Base-by-base conservation (phyloP, 352 stramenopile species). In the Phytopythium mirpurense region DNA sequence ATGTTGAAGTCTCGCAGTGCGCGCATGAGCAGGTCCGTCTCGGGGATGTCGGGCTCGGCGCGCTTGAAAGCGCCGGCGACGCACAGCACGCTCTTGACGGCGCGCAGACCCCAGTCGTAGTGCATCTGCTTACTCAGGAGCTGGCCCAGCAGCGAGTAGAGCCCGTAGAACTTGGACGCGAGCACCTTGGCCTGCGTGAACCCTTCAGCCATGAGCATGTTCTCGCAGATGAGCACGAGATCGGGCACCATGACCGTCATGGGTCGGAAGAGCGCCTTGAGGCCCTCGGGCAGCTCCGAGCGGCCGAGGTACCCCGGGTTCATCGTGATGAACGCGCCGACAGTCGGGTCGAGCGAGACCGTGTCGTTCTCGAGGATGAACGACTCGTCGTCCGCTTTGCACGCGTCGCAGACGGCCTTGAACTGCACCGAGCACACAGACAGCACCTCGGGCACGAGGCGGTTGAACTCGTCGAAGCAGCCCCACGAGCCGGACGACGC, bases 211-310 rank as follows among this genome's bases (percentile, higher is more conserved):
- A 98, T 98, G 35, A 98, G 72, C 90, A 98, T 98, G 67, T 98
- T 98, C 67, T 98, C 95, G 65, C 91, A 98, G 60, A 98, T 98
- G 19, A 98, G 66, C 51, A 98, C 90, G 1, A 98, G 67, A 66
- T 98, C 93, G 12, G 95, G 95, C 31, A 98, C 93, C 91, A 98
- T 98, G 41, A 98, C 90, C 15, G 94, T 98, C 84, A 98, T 98
- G 15, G 95, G 93, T 5, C 95, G 83, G 69, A 98, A 98, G 3
- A 98, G 65, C 8, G 92, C 92, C 63, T 98, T 98, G 9, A 98
- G 69, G 29, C 91, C 93, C 78, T 98, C 94, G 7, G 95, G 94
- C 6, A 98, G 74, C 60, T 98, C 94, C 0, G 86, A 97, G 16
- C 94, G 88, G 38, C 94, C 94, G 21, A 98, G 68, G 63, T 98